Percentiles rank a stretch among this genome's conserved stretches.
phyloP scores from a whole-genome alignment of 2,329 filamentous ascomycete genomes.

The Ascochyta lentis region DNA sequence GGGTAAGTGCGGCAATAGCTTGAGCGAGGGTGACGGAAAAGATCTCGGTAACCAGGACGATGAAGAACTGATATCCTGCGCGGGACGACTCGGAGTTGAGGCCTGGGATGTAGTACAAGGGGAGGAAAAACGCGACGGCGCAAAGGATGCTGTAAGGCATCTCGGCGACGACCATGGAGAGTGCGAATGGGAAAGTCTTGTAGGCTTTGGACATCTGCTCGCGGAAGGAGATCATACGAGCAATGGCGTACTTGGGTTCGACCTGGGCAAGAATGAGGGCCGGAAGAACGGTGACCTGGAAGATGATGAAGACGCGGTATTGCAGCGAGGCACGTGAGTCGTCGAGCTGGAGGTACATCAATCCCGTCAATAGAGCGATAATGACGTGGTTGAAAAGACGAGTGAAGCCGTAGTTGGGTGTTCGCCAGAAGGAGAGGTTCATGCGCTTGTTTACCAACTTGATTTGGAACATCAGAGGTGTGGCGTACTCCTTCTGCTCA shows the following conservation, averaged over 20 bases:
- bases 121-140: constrained; percentile 80
- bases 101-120: constrained; percentile 83
- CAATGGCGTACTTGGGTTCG: constrained; percentile 82
- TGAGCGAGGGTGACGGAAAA: constrained; percentile 82
- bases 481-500: constrained; percentile 79
- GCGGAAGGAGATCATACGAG: constrained; percentile 82
- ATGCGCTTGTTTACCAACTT: constrained; percentile 75
- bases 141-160: constrained; percentile 84
- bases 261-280: constrained; percentile 84
- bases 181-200: constrained; percentile 76
- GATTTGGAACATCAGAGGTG: constrained; percentile 79
- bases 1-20: constrained; percentile 76
- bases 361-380: constrained; percentile 78
- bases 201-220: constrained; percentile 89
- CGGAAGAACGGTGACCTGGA: constrained; percentile 85
- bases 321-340: constrained; percentile 78
- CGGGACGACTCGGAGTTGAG: constrained; percentile 68
- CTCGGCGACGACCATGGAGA: constrained; percentile 81
- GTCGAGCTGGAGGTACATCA: constrained; percentile 80
- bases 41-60: constrained; percentile 81
- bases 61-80: constrained; percentile 87
- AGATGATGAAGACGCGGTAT: constrained; percentile 87
- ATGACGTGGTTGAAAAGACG: constrained; percentile 83
- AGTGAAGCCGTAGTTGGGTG: constrained; percentile 88
- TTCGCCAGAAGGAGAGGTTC: constrained; percentile 82